A percentile compares a stretch with the other conserved stretches of the same genome.
These are phyloP conservation scores for Yarrowia galli DNA, from an alignment of 1,139 yeast species.

Conservation along the genomic window DNA sequence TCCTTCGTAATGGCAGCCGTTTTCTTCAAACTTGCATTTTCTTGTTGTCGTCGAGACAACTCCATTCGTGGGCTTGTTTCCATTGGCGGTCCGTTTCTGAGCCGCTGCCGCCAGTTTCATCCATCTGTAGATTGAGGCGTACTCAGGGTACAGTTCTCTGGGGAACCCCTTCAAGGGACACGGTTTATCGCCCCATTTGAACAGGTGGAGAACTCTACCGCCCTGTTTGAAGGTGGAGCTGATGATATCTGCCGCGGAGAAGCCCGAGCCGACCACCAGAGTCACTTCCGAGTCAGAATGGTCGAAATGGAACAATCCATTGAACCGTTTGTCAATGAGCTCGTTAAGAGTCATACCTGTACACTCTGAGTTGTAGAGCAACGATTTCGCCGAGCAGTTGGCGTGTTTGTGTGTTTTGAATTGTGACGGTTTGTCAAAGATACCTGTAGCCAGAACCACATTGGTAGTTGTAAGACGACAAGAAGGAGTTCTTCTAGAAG, in stretches of 20 bases:
- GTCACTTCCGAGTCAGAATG: slow-evolving; percentile 39
- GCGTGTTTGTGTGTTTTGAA: slow-evolving; percentile 22
- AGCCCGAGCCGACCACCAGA: slow-evolving; percentile 51
- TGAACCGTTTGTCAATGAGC: slow-evolving; percentile 31
- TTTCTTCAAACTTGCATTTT: slow-evolving; percentile 15
- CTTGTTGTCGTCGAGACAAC: background rate
- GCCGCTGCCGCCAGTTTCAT: slow-evolving; percentile 44
- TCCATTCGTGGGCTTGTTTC: slow-evolving; percentile 8
- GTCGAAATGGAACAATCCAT: slow-evolving; percentile 31
- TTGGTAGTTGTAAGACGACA: slow-evolving; percentile 39
- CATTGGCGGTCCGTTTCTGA: background rate
- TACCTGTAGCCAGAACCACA: slow-evolving; percentile 50
- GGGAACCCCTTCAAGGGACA: slow-evolving; percentile 49
- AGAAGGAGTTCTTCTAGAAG: background rate
- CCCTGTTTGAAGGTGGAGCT: slow-evolving; percentile 31
- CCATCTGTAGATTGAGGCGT: slow-evolving; percentile 45
- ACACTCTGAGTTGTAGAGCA: slow-evolving; percentile 23
- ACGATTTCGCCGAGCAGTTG: slow-evolving; percentile 19
- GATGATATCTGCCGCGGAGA: slow-evolving; percentile 50
- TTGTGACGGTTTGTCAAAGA: slow-evolving; percentile 46
- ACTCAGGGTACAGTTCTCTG: slow-evolving; percentile 50
- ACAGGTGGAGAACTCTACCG: slow-evolving; percentile 45
- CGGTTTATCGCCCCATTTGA: slow-evolving; percentile 47
- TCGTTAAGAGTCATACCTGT: slow-evolving; percentile 31
- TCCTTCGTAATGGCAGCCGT: slow-evolving; percentile 45